phyloP scores from a whole-genome alignment of 1,284 basidiomycete species.

The Coniferiporia sulphurascens region DNA sequence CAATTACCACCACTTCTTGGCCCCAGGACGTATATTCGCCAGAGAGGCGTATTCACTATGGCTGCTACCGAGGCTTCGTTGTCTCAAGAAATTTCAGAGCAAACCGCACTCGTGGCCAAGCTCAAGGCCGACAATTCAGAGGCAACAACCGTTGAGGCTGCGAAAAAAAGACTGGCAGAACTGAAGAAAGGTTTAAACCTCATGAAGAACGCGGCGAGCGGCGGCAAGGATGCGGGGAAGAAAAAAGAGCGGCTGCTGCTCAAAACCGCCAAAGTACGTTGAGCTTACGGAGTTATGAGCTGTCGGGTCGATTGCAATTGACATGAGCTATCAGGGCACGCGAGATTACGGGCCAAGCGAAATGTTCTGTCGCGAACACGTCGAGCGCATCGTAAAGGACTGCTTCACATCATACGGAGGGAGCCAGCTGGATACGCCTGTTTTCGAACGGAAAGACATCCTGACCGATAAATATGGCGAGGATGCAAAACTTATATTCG shows the following conservation, averaged over 20 bases:
- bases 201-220: constrained; percentile 35
- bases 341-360: constrained; percentile 94
- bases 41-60: constrained; percentile 3
- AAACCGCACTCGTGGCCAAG: constrained; percentile 52
- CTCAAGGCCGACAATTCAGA: constrained; percentile 53
- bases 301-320: not conserved
- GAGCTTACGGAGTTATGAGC: constrained; percentile 5
- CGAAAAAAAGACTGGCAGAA: constrained; percentile 65
- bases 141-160: constrained; percentile 48
- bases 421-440: constrained; percentile 93
- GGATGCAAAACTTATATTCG: constrained; percentile 97
- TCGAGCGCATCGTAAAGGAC: constrained; percentile 86
- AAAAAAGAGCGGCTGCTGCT: constrained; percentile 65
- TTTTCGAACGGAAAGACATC: constrained; percentile 97
- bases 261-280: constrained; percentile 76
- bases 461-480: constrained; percentile 96
- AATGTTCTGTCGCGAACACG: constrained; percentile 87
- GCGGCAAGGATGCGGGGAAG: constrained; percentile 39
- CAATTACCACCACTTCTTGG: constrained; percentile 9
- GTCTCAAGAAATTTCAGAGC: constrained; percentile 43
- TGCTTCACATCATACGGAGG: constrained; percentile 90
- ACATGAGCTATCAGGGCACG: constrained; percentile 65
- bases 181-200: constrained; percentile 54
- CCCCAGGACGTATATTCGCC: not conserved
- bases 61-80: constrained; percentile 10